Percentiles rank a stretch among this genome's conserved stretches.
These are phyloP conservation scores for Gentiana straminea DNA, from an alignment of 257 asterid species.

Conservation along the genomic window DNA sequence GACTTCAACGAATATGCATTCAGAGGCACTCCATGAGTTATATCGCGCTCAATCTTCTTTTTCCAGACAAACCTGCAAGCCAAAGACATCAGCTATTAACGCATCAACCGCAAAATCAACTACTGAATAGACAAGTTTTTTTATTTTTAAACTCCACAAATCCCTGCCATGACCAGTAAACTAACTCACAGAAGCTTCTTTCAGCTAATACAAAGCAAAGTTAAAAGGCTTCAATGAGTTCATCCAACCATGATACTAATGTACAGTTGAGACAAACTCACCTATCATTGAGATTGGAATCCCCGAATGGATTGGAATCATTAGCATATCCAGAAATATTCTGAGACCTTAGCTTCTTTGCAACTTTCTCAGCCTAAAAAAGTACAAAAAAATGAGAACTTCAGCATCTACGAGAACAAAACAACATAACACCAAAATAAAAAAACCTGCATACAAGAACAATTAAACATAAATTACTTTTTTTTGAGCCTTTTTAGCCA, in stretches of 20 bases:
- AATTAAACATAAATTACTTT: conserved; percentile 20
- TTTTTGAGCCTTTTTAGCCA: conserved; percentile 62
- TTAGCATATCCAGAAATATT: conserved; percentile 64
- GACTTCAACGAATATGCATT: conserved; percentile 58
- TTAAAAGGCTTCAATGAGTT: no score
- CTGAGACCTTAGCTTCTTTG: conserved; percentile 58
- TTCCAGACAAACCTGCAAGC: conserved; percentile 69
- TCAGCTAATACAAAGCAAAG: no score
- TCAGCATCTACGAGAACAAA: not conserved
- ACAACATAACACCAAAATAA: not conserved
- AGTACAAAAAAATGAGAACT: not conserved
- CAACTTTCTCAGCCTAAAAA: conserved; percentile 33
- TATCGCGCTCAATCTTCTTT: conserved; percentile 68
- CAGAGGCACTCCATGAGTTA: conserved; percentile 57
- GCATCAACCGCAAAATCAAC: no score
- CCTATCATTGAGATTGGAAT: conserved; percentile 66
- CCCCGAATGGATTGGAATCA: conserved; percentile 86
- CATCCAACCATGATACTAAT: not conserved
- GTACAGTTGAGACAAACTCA: conserved; percentile 9
- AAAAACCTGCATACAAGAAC: not conserved
- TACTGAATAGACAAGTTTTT: no score
- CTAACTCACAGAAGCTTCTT: no score
- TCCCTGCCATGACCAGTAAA: no score
- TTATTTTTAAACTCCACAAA: no score
- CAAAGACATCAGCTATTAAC: no score